These are phyloP conservation scores for Cymbidium sinense DNA, from an alignment of 106 monocot species.

Conservation along the genomic window DNA sequence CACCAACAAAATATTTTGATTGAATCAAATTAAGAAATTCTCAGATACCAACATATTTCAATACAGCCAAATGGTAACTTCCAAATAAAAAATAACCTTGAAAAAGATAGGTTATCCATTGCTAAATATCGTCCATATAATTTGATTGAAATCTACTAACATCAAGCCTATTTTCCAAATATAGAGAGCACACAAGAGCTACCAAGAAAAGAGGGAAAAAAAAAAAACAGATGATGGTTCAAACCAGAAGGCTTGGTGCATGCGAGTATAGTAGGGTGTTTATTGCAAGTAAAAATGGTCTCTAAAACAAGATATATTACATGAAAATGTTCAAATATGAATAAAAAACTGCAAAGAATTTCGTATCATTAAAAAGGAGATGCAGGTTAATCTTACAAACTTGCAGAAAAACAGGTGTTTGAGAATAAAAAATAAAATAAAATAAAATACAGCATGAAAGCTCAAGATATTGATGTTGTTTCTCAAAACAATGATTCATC, in stretches of 20 bases:
- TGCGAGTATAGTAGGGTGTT: neutral
- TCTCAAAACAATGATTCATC: no score
- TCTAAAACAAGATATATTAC: neutral
- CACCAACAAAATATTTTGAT: neutral
- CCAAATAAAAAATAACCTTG: neutral
- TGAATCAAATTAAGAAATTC: constrained; percentile 6
- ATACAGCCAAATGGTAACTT: neutral
- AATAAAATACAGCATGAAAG: no score
- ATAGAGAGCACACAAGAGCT: neutral
- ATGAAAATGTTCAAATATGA: neutral
- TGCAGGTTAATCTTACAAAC: neutral
- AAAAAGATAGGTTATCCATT: neutral
- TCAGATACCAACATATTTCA: neutral
- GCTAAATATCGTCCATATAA: neutral
- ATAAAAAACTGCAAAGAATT: neutral
- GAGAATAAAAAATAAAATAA: neutral
- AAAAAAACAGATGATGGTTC: no score
- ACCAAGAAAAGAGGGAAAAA: neutral
- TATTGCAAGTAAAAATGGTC: neutral
- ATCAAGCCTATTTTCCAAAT: neutral
- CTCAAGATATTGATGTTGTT: no score
- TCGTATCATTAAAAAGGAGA: neutral
- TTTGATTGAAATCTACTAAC: neutral
- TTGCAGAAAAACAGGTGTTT: neutral
- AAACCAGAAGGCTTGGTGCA: neutral